phyloP scores from a whole-genome alignment of 116 monocot genomes.

The Thalassia testudinum region DNA sequence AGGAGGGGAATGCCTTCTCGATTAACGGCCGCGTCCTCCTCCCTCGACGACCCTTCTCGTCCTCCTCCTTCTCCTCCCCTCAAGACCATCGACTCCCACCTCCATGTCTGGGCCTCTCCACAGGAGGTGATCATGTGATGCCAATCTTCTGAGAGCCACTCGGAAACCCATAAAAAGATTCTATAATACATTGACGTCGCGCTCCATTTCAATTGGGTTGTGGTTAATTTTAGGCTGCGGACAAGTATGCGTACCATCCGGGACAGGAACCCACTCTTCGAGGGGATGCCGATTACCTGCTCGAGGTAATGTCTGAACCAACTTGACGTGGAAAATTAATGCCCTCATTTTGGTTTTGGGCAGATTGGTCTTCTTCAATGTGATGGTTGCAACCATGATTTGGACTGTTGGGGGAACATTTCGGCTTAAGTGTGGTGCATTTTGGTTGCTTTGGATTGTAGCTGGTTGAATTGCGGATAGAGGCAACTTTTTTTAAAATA shows the following conservation, averaged over 20 bases:
- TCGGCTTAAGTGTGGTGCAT: too few relatives aligned
- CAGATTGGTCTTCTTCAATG: too few relatives aligned
- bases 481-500: too few relatives aligned
- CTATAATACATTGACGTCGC: neutral
- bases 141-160: neutral
- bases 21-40: neutral
- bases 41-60: neutral
- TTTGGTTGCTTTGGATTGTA: too few relatives aligned
- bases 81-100: constrained; percentile 56
- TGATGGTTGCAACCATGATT: too few relatives aligned
- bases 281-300: constrained; percentile 47
- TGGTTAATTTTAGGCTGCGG: constrained; percentile 27
- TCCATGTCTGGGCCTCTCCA: constrained; percentile 75
- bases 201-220: neutral
- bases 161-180: neutral
- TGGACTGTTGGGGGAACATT: too few relatives aligned
- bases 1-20: neutral
- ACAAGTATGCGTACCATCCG: constrained; percentile 52
- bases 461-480: too few relatives aligned
- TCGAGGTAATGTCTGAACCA: constrained; percentile 28
- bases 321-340: too few relatives aligned
- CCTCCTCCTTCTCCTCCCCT: constrained; percentile 5
- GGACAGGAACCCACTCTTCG: constrained; percentile 54
- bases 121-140: constrained; percentile 25
- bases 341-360: too few relatives aligned